Base-by-base conservation (phyloP, 176 grass and related monocot species). In the Oryza meridionalis region DNA sequence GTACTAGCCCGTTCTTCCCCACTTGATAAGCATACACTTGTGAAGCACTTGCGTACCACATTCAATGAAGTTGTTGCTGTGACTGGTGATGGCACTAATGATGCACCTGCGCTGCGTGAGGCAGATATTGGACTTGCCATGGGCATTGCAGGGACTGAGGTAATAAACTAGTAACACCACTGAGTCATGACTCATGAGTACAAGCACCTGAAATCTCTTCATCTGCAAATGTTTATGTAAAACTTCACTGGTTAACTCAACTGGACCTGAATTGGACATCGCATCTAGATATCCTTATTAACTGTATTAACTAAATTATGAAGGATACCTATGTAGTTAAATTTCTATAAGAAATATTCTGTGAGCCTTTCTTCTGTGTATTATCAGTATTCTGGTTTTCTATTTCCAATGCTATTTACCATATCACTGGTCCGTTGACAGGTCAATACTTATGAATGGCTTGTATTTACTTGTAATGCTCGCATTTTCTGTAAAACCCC, bases 91-190 rank as follows among this genome's bases (percentile, higher is more conserved):
- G 95, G 92, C 68, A 97, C 95, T 44, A 97, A 97, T 63, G 95
- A 97, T 27, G 92, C 95, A 66, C 95, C 95, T 58, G 95, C 95
- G 50, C 85, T 97, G 42, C 90, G 92, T 27, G 95, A 97, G 82
- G 95, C 95, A 43, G 95, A 97, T 90, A 94, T 97, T 88, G 95
- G 95, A 82, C 92, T 97, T 86, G 95, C 95, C 78, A 97, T 97
- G 95, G 95, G 95, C 66, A 88, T 97, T 88, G 84, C 90, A 16
- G 95, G 95, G 70, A 97, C 95, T 55, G 95, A 97, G 95, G 95
- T 97, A 89, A 70, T 70, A 15, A 97, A 92, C 88, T 97, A 89
- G 62, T 47, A 15, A 70, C 22, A 64, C 43, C 5, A 11, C 38
- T 9, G 7, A 81, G 7, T 70, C 29, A 75, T 9, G 7, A 81